Base-by-base conservation (phyloP, 441 rosid genomes). In the Adansonia grandidieri region DNA sequence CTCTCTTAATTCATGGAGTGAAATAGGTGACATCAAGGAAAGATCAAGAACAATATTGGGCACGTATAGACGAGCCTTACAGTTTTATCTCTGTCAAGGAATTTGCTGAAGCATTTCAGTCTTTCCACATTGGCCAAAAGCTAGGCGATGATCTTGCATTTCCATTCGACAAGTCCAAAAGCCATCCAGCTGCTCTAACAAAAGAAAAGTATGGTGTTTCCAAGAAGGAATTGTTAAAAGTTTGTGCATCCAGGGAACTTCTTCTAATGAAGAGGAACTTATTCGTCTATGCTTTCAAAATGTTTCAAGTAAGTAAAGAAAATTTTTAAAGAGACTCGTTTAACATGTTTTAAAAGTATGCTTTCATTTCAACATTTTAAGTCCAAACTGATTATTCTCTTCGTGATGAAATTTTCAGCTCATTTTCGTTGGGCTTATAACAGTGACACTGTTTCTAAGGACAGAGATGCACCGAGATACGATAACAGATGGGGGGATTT, bases 211-310 rank as follows among this genome's bases (percentile, higher is more conserved):
- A 90, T 53, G 97, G 97, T 58, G 87, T 84, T 74, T 83, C 86
- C 77, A 86, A 80, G 85, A 83, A 84, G 83, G 89, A 92, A 69
- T 78, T 93, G 75, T 53, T 91, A 51, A 88, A 84, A 77, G 95
- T 93, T 80, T 92, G 97, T 88, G 24, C 83, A 37, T 81, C 92
- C 14, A 87, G 98, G 83, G 98, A 93, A 78, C 65, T 66, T 78
- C 82, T 92, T 83, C 93, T 93, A 51, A 95, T 93, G 96, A 95
- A 93, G 89, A 91, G 98, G 78, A 92, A 92, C 85, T 90, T 91
- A 0, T 92, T 92, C 71, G 85, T 91, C 82, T 90, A 93, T 75
- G 75, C 92, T 20, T 92, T 93, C 88, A 91, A 86, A 78, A 74
- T 88, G 71, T 0, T 9, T 53, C 98, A 92, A 86, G 98, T 93